Evolutionary conservation across 2,329 filamentous ascomycete genomes (phyloP), one percentile per base, ranked within the genome.

Genomic region (Diaporthe helianthi): DNA sequence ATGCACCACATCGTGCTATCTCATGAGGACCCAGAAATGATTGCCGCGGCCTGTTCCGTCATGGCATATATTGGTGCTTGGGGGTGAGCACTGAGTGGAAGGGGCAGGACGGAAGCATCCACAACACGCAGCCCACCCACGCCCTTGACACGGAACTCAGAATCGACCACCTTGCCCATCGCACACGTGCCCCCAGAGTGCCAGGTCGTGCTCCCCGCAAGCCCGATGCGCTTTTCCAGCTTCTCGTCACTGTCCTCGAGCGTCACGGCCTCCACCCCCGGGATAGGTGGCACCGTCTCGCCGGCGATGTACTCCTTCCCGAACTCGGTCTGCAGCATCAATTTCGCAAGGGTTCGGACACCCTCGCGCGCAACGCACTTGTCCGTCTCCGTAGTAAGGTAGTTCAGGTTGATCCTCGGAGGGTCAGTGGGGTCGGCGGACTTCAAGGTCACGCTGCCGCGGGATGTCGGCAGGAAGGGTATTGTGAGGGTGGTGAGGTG

Each of bases 91-190:
- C 68, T 63, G 33, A 70, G 22, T 12, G 68, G 68, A 10, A 68
- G 26, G 13, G 80, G 79, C 24, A 81, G 76, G 9, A 81, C 76
- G 12, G 77, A 81, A 13, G 79, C 78, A 72, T 83, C 81, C 0
- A 80, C 78, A 8, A 83, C 75, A 17, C 79, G 77, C 33, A 83
- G 73, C n/a, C 76, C 75, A 10, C 73, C 72, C 5, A 81, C 76
- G 0, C 81, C 80, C 47, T 80, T 79, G 22, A 83, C 79, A 19
- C 75, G 74, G 47, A 82, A 73, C 24, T 78, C 75, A 0, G 73
- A 71, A 67, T 82, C 79, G 1, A 63, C 68, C 38, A 70, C 65
- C 33, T 79, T 79, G 49, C 80, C 80, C 76, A 80, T 77, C 6
- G 75, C 70, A n/a, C 75, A 75, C 10, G 75, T 75, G 1, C 78